These are phyloP conservation scores for Botrytis galanthina DNA, from an alignment of 2,329 filamentous ascomycete species.

Conservation along the genomic window DNA sequence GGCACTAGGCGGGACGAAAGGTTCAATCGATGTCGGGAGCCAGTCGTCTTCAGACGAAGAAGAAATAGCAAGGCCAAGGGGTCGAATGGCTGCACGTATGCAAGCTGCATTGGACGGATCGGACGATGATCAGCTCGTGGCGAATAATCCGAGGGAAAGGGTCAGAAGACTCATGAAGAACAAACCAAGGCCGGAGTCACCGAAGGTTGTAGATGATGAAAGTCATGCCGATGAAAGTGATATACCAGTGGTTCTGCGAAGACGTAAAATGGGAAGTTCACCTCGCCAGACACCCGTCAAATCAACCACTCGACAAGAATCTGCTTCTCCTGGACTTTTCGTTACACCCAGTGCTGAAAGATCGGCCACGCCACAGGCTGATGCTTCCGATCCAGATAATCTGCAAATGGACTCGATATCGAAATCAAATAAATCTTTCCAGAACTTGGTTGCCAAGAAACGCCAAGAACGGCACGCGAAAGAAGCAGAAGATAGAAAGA, in stretches of 20 bases:
- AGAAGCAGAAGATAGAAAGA: slow-evolving; percentile 57
- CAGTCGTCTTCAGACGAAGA: slow-evolving; percentile 41
- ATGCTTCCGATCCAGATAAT: slow-evolving; percentile 41
- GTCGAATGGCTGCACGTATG: slow-evolving; percentile 65
- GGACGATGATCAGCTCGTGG: slow-evolving; percentile 24
- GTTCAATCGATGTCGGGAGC: background rate
- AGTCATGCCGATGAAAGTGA: slow-evolving; percentile 38
- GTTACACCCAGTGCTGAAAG: slow-evolving; percentile 39
- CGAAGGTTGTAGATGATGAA: slow-evolving; percentile 38
- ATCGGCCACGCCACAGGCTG: slow-evolving; percentile 35
- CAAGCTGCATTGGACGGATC: slow-evolving; percentile 40
- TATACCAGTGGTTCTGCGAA: slow-evolving; percentile 30
- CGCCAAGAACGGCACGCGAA: slow-evolving; percentile 66
- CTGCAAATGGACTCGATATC: slow-evolving; percentile 45
- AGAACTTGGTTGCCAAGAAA: slow-evolving; percentile 71
- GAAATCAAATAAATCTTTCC: slow-evolving; percentile 59
- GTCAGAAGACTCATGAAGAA: slow-evolving; percentile 45
- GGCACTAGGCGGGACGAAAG: background rate
- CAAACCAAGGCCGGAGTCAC: slow-evolving; percentile 30
- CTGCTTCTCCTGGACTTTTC: slow-evolving; percentile 42
- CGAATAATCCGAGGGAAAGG: slow-evolving; percentile 42
- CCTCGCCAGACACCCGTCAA: slow-evolving; percentile 28
- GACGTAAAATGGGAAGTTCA: slow-evolving; percentile 31
- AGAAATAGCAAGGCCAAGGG: slow-evolving; percentile 54
- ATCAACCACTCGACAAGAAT: slow-evolving; percentile 25